Base-by-base conservation (phyloP, 805 yeast genomes). In the Spathaspora girioi region DNA sequence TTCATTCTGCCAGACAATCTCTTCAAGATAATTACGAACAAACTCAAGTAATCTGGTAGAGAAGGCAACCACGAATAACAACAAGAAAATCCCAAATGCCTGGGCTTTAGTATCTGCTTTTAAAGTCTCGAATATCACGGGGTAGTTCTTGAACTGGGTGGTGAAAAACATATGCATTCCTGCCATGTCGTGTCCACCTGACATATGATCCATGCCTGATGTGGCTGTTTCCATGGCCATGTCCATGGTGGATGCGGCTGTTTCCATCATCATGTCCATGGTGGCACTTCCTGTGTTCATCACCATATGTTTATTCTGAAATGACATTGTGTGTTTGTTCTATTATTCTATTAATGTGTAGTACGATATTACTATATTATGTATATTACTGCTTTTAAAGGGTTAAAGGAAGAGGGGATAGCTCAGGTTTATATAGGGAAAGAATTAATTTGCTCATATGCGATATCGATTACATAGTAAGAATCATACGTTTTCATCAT, bases 1-100 rank as follows among this genome's bases (percentile, higher is more conserved):
- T 9, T 71, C 68, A 60, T 74, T 80, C 58, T 69, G 76, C 81
- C 79, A 87, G 47, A 87, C 86, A 53, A 71, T 78, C 55, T 83
- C 86, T 61, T 87, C 93, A 52, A 87, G 60, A 61, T 86, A 87
- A 59, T 83, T 78, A 51, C 82, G 76, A 18, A 78, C 55, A 62
- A 86, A 86, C 43, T 79, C 77, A 6, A 84, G 49, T 2, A 87
- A 85, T 61, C 87, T 79, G 53, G 83, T 75, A 38, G 77, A 69
- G 60, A 87, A 79, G 0, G 84, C 83, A 1, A 80, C 69, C 26
- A 78, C 79, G 61, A 87, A 80, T 19, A 87, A 62, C 12, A 84
- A 68, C 35, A 82, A 68, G 60, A 87, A 87, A 14, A 87, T 86
- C 20, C 93, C 96, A 64, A 87, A 87, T 0, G 89, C 91, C 48